Conservation (phyloP, 352 stramenopile species). For the Globisporangium echinulatum region DNA sequence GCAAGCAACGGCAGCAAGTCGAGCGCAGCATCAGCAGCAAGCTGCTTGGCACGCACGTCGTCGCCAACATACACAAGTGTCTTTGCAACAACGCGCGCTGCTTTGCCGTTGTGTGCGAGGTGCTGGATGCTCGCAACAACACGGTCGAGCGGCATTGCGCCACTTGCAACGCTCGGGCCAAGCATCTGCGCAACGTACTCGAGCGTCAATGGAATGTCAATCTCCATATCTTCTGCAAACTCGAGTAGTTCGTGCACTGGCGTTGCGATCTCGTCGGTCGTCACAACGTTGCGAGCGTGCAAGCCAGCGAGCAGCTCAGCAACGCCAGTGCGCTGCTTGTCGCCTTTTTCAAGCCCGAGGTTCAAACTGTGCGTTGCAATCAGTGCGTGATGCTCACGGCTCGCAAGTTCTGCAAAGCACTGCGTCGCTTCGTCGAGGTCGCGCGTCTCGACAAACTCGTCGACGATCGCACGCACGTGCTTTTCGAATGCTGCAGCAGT, state of each 20-base stretch:
- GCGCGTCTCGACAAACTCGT: slow-evolving; percentile 81
- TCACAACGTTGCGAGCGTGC: slow-evolving; percentile 42
- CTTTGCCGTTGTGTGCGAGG: slow-evolving; percentile 53
- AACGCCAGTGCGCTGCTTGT: slow-evolving; percentile 53
- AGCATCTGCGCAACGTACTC: slow-evolving; percentile 71
- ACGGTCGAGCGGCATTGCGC: slow-evolving; percentile 31
- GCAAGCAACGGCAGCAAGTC: slow-evolving; percentile 16
- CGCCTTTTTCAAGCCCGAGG: slow-evolving; percentile 64
- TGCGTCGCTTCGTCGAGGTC: slow-evolving; percentile 74
- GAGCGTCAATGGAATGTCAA: slow-evolving; percentile 71
- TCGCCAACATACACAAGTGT: slow-evolving; percentile 39
- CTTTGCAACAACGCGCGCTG: slow-evolving; percentile 46
- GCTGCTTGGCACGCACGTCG: slow-evolving; percentile 31
- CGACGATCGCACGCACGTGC: slow-evolving; percentile 77
- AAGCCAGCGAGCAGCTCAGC: slow-evolving; percentile 47
- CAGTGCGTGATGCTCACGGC: slow-evolving; percentile 33
- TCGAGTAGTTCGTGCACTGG: slow-evolving; percentile 59
- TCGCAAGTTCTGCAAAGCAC: slow-evolving; percentile 55
- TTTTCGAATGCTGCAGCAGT: slow-evolving; percentile 65
- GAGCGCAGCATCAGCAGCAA: slow-evolving; percentile 19
- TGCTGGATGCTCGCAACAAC: slow-evolving; percentile 41
- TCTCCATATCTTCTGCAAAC: slow-evolving; percentile 75
- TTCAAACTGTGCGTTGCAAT: slow-evolving; percentile 52
- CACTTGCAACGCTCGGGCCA: slow-evolving; percentile 41
- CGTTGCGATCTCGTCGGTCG: slow-evolving; percentile 23